Percentiles rank a stretch among this genome's conserved stretches.
These are phyloP conservation scores for Fraxinus sp. DNA, from an alignment of 305 asterid genomes.

Conservation along the genomic window DNA sequence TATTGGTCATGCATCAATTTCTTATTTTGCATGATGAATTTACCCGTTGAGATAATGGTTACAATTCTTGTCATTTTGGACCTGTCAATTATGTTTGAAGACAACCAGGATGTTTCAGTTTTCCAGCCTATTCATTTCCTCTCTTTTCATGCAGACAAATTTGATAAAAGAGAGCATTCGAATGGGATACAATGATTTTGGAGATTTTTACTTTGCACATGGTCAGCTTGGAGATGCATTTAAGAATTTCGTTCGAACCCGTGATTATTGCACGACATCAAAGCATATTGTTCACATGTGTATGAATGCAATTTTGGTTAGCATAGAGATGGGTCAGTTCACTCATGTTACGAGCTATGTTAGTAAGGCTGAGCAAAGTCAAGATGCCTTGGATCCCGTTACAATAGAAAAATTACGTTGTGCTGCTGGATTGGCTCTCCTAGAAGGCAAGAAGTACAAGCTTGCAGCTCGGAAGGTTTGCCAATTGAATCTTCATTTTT, in stretches of 20 bases:
- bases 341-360: conserved; percentile 86
- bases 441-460: conserved; percentile 78
- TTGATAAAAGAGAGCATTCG: conserved; percentile 96
- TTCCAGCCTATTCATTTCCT: conserved; percentile 7
- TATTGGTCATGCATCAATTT: neutral
- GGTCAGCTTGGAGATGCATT: conserved; percentile 91
- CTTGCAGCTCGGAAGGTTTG: conserved; percentile 96
- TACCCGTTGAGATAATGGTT: neutral
- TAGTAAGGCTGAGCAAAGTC: conserved; percentile 82
- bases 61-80: neutral
- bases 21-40: neutral
- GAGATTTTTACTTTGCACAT: conserved; percentile 83
- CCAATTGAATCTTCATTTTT: conserved; percentile 12
- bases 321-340: conserved; percentile 98
- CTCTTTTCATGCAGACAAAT: conserved; percentile 61
- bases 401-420: conserved; percentile 70
- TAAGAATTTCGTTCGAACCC: conserved; percentile 82
- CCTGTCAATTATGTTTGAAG: neutral
- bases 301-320: conserved; percentile 76
- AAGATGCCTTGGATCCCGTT: conserved; percentile 67
- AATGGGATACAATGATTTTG: conserved; percentile 98
- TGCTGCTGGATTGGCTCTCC: conserved; percentile 89
- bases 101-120: neutral
- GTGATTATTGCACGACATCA: conserved; percentile 92
- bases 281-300: conserved; percentile 91